These are phyloP conservation scores for Prunus fruticosa DNA, from an alignment of 306 rosid species.

Conservation along the genomic window DNA sequence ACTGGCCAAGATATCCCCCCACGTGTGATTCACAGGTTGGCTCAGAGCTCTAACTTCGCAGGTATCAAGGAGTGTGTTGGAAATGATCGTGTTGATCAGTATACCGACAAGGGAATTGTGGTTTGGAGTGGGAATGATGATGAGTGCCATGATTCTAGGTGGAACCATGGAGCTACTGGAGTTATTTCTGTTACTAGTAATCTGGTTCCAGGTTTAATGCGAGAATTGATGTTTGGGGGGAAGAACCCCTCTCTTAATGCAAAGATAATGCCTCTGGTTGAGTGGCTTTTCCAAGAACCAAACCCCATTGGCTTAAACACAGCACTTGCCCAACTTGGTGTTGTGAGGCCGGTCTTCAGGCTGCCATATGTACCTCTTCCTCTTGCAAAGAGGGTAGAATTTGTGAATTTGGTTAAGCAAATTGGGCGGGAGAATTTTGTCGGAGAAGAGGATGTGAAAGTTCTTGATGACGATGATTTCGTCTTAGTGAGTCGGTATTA, in stretches of 20 bases:
- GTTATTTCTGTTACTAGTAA: conserved; percentile 90
- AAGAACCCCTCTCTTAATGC: conserved; percentile 59
- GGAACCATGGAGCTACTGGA: conserved; percentile 91
- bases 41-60: conserved; percentile 62
- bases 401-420: conserved; percentile 63
- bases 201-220: conserved; percentile 81
- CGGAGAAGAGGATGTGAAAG: conserved; percentile 65
- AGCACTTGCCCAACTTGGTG: conserved; percentile 97
- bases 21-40: conserved; percentile 49
- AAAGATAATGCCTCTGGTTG: conserved; percentile 65
- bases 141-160: conserved; percentile 88
- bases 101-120: conserved; percentile 58
- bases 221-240: conserved; percentile 66
- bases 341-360: conserved; percentile 88
- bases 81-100: conserved; percentile 60
- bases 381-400: conserved; percentile 62
- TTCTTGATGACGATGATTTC: conserved; percentile 68
- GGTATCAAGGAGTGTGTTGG: conserved; percentile 97
- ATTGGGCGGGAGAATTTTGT: conserved; percentile 87
- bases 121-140: conserved; percentile 98
- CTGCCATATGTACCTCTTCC: conserved; percentile 93
- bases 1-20: conserved; percentile 98
- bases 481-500: conserved; percentile 62
- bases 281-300: conserved; percentile 89
- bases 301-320: conserved; percentile 88